Percentiles rank a stretch among this genome's conserved stretches.
phyloP scores from a whole-genome alignment of 495 filamentous ascomycete genomes.

The Penicillium nucicola region DNA sequence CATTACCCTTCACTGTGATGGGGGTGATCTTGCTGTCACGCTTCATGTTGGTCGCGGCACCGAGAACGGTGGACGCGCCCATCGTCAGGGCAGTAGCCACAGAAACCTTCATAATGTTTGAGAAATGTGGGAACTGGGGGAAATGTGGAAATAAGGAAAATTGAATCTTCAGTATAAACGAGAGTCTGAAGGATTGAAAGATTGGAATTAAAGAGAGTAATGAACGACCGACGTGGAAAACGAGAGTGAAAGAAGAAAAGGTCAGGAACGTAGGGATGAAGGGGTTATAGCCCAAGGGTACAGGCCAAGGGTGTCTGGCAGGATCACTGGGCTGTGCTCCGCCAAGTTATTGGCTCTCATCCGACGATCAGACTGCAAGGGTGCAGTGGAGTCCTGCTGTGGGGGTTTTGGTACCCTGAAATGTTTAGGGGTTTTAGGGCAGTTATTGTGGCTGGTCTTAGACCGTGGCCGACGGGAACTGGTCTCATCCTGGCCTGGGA shows the following conservation, averaged over 20 bases:
- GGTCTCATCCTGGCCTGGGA: no score
- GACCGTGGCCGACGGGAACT: no score
- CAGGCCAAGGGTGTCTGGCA: not conserved
- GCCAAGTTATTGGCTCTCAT: slow-evolving; percentile 3
- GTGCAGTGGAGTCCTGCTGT: not conserved
- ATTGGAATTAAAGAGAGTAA: slow-evolving; percentile 12
- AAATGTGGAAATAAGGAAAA: slow-evolving; percentile 8
- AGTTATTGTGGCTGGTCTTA: no score
- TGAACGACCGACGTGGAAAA: slow-evolving; percentile 13
- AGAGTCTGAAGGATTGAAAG: slow-evolving; percentile 16
- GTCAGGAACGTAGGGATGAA: slow-evolving; percentile 30
- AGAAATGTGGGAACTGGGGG: no score
- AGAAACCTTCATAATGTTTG: slow-evolving; percentile 57
- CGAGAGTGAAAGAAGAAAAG: slow-evolving; percentile 32
- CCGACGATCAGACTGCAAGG: slow-evolving; percentile 16
- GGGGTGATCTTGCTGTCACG: slow-evolving; percentile 44
- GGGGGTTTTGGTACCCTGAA: not conserved
- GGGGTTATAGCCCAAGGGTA: not conserved
- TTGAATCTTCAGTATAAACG: slow-evolving; percentile 6
- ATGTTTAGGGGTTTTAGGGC: not conserved
- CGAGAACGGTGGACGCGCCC: slow-evolving; percentile 43
- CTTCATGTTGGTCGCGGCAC: slow-evolving; percentile 46
- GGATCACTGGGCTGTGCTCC: slow-evolving; percentile 2
- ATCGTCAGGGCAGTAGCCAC: slow-evolving; percentile 53
- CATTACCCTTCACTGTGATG: slow-evolving; percentile 61